Percentiles rank a stretch among this genome's conserved stretches.
phyloP scores from a whole-genome alignment of 2,329 filamentous ascomycete genomes.

The Penicillium griseofulvum region DNA sequence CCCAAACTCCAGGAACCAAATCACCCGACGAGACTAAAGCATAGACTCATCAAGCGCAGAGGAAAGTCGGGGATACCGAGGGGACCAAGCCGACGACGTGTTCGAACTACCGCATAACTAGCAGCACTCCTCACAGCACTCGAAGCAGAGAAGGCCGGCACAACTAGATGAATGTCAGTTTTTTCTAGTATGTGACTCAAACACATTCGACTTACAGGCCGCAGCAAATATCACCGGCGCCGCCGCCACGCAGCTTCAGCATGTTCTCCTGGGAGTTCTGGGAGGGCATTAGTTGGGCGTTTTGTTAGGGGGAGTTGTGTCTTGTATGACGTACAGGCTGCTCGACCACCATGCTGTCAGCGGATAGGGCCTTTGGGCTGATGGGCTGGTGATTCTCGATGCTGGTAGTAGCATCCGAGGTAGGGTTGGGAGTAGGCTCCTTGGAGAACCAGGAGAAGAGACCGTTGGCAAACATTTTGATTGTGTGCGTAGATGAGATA shows the following conservation, averaged over 20 bases:
- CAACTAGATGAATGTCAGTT: constrained; percentile 21
- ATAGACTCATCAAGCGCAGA: neutral
- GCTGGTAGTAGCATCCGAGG: constrained; percentile 21
- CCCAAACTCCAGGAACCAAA: neutral
- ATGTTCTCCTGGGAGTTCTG: constrained; percentile 21
- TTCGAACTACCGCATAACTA: constrained; percentile 11
- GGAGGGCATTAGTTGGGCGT: neutral
- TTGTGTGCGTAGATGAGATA: neutral
- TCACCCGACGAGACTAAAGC: neutral
- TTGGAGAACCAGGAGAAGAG: constrained; percentile 29
- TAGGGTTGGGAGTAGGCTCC: constrained; percentile 15
- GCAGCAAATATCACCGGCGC: constrained; percentile 31
- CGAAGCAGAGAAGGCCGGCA: constrained; percentile 32
- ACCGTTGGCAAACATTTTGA: constrained; percentile 20
- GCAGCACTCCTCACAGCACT: constrained; percentile 34
- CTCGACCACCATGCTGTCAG: constrained; percentile 19
- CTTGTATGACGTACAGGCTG: constrained; percentile 23
- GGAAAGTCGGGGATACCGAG: neutral
- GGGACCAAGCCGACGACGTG: neutral
- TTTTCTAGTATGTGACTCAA: neutral
- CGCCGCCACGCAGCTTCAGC: constrained; percentile 33
- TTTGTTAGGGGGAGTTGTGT: neutral
- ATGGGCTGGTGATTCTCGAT: constrained; percentile 27
- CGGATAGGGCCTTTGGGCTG: constrained; percentile 25
- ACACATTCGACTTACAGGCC: constrained; percentile 26